Evolutionary conservation across 495 filamentous ascomycete genomes (phyloP).

Genomic region (Haplographium delicatum): DNA sequence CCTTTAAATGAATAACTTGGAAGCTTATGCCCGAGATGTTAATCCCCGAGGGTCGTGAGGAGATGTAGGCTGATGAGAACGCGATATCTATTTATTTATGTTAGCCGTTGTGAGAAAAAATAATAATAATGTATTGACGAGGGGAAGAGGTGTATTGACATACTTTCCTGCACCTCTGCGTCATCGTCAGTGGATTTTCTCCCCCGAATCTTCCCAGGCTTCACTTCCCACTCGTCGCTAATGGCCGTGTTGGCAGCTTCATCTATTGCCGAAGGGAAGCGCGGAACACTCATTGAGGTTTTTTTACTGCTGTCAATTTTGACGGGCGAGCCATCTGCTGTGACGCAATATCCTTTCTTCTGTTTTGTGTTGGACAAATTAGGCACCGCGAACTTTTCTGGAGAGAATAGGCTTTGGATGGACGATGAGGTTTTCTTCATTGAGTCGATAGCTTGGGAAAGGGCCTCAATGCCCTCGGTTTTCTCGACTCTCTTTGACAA

Average conservation of each 20-base stretch:
- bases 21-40: slow-evolving; percentile 3
- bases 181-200: neutral
- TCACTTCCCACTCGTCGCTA: neutral
- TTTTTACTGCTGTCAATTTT: neutral
- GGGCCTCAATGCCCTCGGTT: neutral
- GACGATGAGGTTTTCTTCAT: neutral
- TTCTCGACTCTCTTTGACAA: neutral
- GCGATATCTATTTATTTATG: slow-evolving; percentile 1
- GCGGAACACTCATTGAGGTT: neutral
- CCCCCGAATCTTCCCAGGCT: neutral
- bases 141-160: neutral
- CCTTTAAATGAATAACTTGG: neutral
- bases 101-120: neutral
- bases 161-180: slow-evolving; percentile 4
- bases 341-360: neutral
- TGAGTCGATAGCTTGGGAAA: neutral
- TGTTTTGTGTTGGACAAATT: neutral
- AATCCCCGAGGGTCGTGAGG: neutral
- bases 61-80: neutral
- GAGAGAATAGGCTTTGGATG: neutral
- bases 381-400: no score
- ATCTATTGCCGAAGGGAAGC: neutral
- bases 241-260: neutral
- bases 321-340: neutral
- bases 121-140: neutral